Base-by-base conservation (phyloP, 1,139 yeast species). In the Hanseniaspora uvarum region DNA sequence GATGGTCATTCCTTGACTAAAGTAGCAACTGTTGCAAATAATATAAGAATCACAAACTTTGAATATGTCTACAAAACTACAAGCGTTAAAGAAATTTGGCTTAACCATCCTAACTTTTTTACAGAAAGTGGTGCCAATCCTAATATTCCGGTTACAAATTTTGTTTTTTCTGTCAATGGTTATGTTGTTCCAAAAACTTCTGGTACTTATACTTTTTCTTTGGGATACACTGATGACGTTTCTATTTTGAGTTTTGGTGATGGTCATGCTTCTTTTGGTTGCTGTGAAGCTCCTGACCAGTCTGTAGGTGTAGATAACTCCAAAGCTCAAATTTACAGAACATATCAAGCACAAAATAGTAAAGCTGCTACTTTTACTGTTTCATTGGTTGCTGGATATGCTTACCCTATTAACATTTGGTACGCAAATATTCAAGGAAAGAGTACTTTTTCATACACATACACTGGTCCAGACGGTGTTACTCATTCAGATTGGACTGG, bases 391-490 rank as follows among this genome's bases (percentile, higher is more conserved):
- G 39, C 52, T 19, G 52, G 52, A 3, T 30, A 21, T 50, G 57
- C 57, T 52, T 59, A 59, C 30, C 62, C 62, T 7, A 36, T 59
- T 2, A 53, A 60, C 39, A 12, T 59, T 1, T 59, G 59, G 24
- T 59, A 51, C 40, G 56, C 56, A 6, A 58, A 59, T 41, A 55
- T 57, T 23, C 53, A 57, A 16, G 47, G 52, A 30, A 12, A 36
- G 14, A 57, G 55, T 49, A 60, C 58, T n/a, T 40, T 58, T 38
- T 24, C 47, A 11, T 55, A 58, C 12, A 33, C 55, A 18, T 57
- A 55, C 45, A 56, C 55, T 10, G 59, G 51, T 43, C 56, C 61
- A 1, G 53, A 46, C 26, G 61, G 61, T 14, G 56, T 53, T 14
- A 21, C 52, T 11, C 56, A 55, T 24, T 36, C 45, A 6, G 56